These are phyloP conservation scores for Herpetomonas samuelpessoai DNA, from an alignment of 208 protist species.

Conservation along the genomic window DNA sequence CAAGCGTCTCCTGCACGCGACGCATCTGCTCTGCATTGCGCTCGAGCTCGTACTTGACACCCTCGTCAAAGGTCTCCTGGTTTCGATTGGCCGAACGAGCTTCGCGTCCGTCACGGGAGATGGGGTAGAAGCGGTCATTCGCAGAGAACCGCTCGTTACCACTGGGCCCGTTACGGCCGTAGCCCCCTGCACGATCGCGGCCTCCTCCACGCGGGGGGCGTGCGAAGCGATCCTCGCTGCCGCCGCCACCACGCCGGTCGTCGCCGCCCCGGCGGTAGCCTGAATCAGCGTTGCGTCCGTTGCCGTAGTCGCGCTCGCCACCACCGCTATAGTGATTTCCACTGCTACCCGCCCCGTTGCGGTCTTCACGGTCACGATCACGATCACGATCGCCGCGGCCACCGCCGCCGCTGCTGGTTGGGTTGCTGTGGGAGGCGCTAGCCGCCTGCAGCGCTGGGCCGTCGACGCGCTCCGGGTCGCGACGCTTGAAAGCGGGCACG, in stretches of 20 bases:
- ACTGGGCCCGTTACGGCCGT: background rate
- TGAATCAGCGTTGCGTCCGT: conserved; percentile 4
- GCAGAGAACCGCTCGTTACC: conserved; percentile 6
- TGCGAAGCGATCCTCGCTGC: too few species aligned
- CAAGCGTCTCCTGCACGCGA: conserved; percentile 64
- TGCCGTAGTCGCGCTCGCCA: conserved; percentile 8
- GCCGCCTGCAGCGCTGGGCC: conserved; percentile 1
- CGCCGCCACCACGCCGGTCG: conserved; percentile 5
- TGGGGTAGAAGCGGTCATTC: conserved; percentile 60
- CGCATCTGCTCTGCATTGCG: conserved; percentile 59
- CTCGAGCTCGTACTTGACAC: conserved; percentile 80
- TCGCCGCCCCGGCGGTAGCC: background rate
- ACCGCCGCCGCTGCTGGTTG: conserved; percentile 9
- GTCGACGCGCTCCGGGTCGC: conserved; percentile 20
- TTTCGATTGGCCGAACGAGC: conserved; percentile 49
- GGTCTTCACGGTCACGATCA: background rate
- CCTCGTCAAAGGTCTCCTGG: conserved; percentile 83
- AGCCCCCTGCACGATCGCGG: conserved; percentile 2
- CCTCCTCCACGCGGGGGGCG: conserved; percentile 2
- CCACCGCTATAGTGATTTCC: conserved; percentile 9
- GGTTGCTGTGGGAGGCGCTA: conserved; percentile 1
- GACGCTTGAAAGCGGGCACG: conserved; percentile 18
- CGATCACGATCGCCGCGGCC: background rate
- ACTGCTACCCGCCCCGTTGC: conserved; percentile 15
- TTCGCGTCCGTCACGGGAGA: conserved; percentile 35